Conservation (phyloP, 192 early-diverging fungal species). For the Linnemannia elongata region DNA sequence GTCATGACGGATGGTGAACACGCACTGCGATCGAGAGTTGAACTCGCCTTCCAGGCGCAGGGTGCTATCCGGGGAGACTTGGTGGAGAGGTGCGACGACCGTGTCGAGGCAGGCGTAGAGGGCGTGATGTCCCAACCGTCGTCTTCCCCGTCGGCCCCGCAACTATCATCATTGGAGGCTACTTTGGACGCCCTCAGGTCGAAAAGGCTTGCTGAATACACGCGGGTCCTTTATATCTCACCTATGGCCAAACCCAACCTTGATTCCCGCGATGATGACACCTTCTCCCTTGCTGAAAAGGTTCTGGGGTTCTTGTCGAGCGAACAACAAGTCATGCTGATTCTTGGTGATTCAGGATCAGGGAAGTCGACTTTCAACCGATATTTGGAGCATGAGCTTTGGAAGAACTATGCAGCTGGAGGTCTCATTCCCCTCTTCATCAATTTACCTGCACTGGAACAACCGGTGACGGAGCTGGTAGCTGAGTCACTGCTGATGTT, state of each 20-base stretch:
- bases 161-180: background rate
- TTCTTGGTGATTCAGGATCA: constrained; percentile 10
- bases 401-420: background rate
- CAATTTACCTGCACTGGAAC: background rate
- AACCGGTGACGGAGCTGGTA: background rate
- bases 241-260: background rate
- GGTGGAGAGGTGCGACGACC: too few species aligned
- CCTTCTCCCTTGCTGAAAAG: background rate
- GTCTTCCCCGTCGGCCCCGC: too few species aligned
- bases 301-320: background rate
- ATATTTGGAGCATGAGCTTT: background rate
- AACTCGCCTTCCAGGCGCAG: too few species aligned
- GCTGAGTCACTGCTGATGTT: background rate
- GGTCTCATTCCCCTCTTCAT: background rate
- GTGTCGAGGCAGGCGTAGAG: too few species aligned
- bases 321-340: background rate
- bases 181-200: background rate
- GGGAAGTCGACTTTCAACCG: constrained; percentile 8
- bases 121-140: too few species aligned
- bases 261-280: background rate
- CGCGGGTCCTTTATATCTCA: background rate
- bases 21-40: too few species aligned
- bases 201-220: background rate
- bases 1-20: too few species aligned
- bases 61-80: too few species aligned